phyloP scores from a whole-genome alignment of 2,329 filamentous ascomycete genomes.

The Gremmenia infestans region DNA sequence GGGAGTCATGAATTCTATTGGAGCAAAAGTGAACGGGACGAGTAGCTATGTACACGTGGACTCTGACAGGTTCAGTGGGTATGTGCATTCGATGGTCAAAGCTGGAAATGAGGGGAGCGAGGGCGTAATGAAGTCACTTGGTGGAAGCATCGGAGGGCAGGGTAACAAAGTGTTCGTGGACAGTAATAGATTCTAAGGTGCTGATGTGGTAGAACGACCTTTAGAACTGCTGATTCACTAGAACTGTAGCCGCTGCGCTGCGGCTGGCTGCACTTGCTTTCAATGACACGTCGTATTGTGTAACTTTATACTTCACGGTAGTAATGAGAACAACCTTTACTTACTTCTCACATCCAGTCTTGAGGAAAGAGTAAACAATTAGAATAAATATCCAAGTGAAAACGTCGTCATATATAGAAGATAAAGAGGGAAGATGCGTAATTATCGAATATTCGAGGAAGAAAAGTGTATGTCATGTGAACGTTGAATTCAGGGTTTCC shows the following conservation, averaged over 20 bases:
- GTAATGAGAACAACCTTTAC: too few species aligned
- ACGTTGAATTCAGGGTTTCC: too few species aligned
- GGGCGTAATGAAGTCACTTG: conserved; percentile 9
- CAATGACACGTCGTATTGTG: not conserved
- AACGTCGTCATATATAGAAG: too few species aligned
- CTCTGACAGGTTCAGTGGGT: conserved; percentile 10
- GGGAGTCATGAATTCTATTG: conserved; percentile 27
- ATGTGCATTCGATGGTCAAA: not conserved
- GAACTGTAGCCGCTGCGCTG: not conserved
- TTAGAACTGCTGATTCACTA: not conserved
- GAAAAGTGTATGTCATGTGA: too few species aligned
- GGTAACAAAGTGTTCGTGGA: conserved; percentile 10
- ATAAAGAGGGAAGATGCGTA: too few species aligned
- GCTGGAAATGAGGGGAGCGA: conserved; percentile 7
- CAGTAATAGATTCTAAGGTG: not conserved
- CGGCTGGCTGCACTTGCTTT: not conserved
- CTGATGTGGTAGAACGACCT: not conserved
- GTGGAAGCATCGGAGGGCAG: conserved; percentile 3
- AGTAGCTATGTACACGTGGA: conserved; percentile 27
- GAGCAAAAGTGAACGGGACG: conserved; percentile 11
- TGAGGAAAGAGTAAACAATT: too few species aligned
- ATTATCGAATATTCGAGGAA: too few species aligned
- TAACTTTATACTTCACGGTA: not conserved
- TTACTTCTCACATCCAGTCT: too few species aligned
- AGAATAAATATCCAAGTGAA: too few species aligned